A percentile compares a stretch with the other conserved stretches of the same genome.
Evolutionary conservation across 2,329 filamentous ascomycete genomes (phyloP).

Genomic region (Fusarium ambrosium): DNA sequence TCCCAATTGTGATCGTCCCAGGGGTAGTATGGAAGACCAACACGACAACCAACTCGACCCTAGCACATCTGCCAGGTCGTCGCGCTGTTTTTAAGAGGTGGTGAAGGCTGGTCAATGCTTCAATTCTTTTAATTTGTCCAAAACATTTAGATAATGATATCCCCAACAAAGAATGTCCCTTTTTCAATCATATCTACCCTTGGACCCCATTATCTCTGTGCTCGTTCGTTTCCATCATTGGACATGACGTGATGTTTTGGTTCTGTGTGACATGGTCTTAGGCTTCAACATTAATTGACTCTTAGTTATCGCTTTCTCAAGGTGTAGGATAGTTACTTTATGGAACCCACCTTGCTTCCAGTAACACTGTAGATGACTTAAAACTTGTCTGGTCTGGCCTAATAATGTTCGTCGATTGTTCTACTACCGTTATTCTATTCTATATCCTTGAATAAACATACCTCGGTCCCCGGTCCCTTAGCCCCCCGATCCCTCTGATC

Average conservation of each 20-base stretch:
- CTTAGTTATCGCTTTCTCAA: neutral
- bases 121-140: neutral
- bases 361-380: too few relatives aligned
- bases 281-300: neutral
- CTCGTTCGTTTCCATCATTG: neutral
- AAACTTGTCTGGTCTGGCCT: too few relatives aligned
- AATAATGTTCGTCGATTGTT: too few relatives aligned
- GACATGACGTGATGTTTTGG: neutral
- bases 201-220: neutral
- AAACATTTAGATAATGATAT: conserved; percentile 3
- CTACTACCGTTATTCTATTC: too few relatives aligned
- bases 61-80: neutral
- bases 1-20: neutral
- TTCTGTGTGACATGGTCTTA: neutral
- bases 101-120: neutral
- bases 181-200: neutral
- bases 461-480: too few relatives aligned
- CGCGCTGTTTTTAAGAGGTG: conserved; percentile 27
- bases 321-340: neutral
- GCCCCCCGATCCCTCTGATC: too few relatives aligned
- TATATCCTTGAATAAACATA: too few relatives aligned
- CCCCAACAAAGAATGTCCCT: neutral
- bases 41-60: neutral
- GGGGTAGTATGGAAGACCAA: neutral
- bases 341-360: neutral